A percentile compares a stretch with the other conserved stretches of the same genome.
These are phyloP conservation scores for Dioszegia aurantiaca DNA, from an alignment of 768 basidiomycete species.

Conservation along the genomic window DNA sequence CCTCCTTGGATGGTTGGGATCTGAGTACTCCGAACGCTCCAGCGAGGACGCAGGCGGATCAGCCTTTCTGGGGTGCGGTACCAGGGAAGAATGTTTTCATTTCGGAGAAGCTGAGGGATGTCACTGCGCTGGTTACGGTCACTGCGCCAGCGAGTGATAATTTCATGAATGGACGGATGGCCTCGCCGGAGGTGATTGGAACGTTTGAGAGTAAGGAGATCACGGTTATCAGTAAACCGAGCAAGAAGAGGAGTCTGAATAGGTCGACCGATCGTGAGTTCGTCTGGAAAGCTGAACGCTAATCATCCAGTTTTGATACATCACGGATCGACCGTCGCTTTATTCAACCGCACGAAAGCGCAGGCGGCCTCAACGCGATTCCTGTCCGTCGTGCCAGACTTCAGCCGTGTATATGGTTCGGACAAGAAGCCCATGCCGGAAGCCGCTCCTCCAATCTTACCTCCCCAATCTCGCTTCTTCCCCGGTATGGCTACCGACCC, in stretches of 20 bases:
- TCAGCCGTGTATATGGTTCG: conserved; percentile 86
- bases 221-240: conserved; percentile 97
- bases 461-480: conserved; percentile 67
- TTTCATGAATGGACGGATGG: conserved; percentile 60
- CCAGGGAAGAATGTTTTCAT: conserved; percentile 95
- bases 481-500: conserved; percentile 39
- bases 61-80: conserved; percentile 86
- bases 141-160: conserved; percentile 16
- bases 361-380: conserved; percentile 96
- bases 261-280: conserved; percentile 90
- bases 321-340: conserved; percentile 89
- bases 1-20: conserved; percentile 73
- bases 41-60: conserved; percentile 49
- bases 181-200: conserved; percentile 73
- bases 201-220: conserved; percentile 90
- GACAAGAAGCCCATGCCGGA: conserved; percentile 85
- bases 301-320: no score
- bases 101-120: conserved; percentile 83
- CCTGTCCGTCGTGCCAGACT: conserved; percentile 89
- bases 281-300: no score
- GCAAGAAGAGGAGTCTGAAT: conserved; percentile 90
- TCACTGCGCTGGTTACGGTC: conserved; percentile 76
- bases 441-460: conserved; percentile 65
- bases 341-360: conserved; percentile 92
- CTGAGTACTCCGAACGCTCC: conserved; percentile 59